These are phyloP conservation scores for Fusarium xylarioides DNA, from an alignment of 2,329 filamentous ascomycete genomes.

Conservation along the genomic window DNA sequence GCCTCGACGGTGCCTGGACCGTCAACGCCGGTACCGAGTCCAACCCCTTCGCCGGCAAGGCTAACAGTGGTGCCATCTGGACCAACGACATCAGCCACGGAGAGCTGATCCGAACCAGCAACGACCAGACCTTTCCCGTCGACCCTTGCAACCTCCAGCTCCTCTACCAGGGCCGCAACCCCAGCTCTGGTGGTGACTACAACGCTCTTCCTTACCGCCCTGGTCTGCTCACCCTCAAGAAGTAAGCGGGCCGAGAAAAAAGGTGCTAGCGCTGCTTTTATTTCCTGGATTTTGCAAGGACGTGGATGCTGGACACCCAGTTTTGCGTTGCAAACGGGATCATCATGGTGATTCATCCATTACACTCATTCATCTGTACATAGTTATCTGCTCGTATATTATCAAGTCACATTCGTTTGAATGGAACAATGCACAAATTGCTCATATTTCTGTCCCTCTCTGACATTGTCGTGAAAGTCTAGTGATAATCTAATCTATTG, in stretches of 20 bases:
- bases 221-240: slow-evolving; percentile 8
- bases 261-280: neutral
- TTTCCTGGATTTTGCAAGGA: neutral
- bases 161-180: slow-evolving; percentile 66
- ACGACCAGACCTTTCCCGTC: slow-evolving; percentile 70
- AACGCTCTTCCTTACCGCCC: slow-evolving; percentile 4
- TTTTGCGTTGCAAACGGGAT: slow-evolving; percentile 1
- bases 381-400: slow-evolving; percentile 19
- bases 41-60: slow-evolving; percentile 72
- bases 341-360: neutral
- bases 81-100: slow-evolving; percentile 74
- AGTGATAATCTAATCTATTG: fast-evolving
- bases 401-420: slow-evolving; percentile 9
- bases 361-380: slow-evolving; percentile 11
- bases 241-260: neutral
- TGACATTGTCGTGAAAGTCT: fast-evolving
- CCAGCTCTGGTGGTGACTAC: slow-evolving; percentile 57
- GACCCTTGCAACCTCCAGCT: slow-evolving; percentile 72
- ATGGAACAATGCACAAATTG: slow-evolving; percentile 7
- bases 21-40: slow-evolving; percentile 63
- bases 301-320: neutral
- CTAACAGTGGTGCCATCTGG: slow-evolving; percentile 70
- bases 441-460: neutral
- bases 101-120: slow-evolving; percentile 64
- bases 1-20: slow-evolving; percentile 66